Conservation (phyloP, 2,329 filamentous ascomycete species). For the Fusarium fujikuroi region DNA sequence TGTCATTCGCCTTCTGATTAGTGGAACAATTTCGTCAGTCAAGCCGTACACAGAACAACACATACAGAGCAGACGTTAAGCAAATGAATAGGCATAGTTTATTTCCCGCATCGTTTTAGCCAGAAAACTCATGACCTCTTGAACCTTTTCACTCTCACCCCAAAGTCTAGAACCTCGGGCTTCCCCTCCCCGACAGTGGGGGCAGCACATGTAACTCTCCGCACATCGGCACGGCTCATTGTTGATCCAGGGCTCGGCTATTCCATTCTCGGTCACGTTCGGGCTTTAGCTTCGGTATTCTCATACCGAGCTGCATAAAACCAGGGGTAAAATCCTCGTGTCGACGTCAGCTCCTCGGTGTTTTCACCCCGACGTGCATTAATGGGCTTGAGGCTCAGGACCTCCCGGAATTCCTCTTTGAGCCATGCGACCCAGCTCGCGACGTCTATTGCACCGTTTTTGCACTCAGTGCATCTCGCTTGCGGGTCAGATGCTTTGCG, state of each 20-base stretch:
- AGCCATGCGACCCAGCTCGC: constrained; percentile 10
- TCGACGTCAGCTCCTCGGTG: constrained; percentile 14
- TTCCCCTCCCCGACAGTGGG: constrained; percentile 20
- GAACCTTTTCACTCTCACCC: constrained; percentile 14
- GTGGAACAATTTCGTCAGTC: constrained; percentile 2
- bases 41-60: neutral
- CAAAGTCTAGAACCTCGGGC: constrained; percentile 19
- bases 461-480: neutral
- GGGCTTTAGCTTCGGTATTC: neutral
- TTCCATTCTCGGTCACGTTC: neutral
- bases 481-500: constrained; percentile 18
- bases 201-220: constrained; percentile 10
- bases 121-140: constrained; percentile 13
- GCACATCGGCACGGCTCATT: neutral
- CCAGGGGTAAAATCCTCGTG: constrained; percentile 8
- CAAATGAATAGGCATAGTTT: neutral
- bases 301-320: neutral
- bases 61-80: neutral
- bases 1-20: neutral
- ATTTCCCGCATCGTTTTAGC: constrained; percentile 14
- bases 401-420: constrained; percentile 22
- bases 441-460: constrained; percentile 19
- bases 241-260: neutral
- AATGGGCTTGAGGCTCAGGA: constrained; percentile 23
- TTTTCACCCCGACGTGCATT: neutral